Base-by-base conservation (phyloP, 495 filamentous ascomycete species). In the Glarea lozoyensis region DNA sequence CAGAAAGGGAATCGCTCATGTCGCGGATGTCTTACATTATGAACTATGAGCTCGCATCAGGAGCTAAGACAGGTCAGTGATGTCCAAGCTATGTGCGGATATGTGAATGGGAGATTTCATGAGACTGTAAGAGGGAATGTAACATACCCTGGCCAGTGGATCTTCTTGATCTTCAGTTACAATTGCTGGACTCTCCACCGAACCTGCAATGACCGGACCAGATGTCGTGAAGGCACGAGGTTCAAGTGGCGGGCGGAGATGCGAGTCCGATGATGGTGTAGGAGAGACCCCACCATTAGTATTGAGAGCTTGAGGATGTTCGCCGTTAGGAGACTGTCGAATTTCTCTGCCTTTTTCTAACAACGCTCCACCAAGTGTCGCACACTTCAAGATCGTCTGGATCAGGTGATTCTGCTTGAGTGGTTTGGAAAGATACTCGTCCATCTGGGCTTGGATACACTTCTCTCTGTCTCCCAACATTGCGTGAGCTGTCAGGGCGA, bases 381-480 rank as follows among this genome's bases (percentile, higher is more conserved):
- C 86, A 55, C 86, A 90, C 61, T 97, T 95, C 50, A 99, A 70
- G 43, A 99, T 99, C 4, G 92, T 96, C 61, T 99, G 93, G 62
- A 97, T 96, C 65, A 99, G 81, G 58, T 94, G 87, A 60, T 94
- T 96, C 60, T 95, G 90, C 62, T 96, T 94, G 43, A 99, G 73
- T 27, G 93, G 93, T 62, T 99, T 99, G 30, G 90, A 95, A 45
- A 99, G 70, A 58, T 99, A 99, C 59, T 99, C 93, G 52, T 97
- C 93, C 93, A 97, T 97, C 66, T 96, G 87, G 11, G 89, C 90
- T 58, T 93, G 85, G 46, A 99, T 90, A 56, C 93, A 99, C 69
- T 93, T 94, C 64, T 99, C 93, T 22, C 93, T 78, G 59, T 99
- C 93, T 54, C 93, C 93, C 70, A 97, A 78, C 93, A 99, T 99